phyloP scores from a whole-genome alignment of 371 early-diverging fungal genomes.

The Thermomucor indicae-seudaticae region DNA sequence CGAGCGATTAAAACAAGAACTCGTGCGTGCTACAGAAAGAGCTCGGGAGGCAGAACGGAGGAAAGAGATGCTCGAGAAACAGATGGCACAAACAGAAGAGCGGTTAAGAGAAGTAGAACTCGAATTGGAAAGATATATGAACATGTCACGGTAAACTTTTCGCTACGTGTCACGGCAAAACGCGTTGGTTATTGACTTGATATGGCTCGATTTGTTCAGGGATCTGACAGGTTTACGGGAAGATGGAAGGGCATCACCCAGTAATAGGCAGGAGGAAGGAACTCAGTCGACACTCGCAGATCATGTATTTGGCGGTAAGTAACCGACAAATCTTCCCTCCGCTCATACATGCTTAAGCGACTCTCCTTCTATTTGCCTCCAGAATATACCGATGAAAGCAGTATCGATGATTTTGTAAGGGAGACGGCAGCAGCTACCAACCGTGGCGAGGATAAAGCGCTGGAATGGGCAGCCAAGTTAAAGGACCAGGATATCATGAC shows the following conservation, averaged over 20 bases:
- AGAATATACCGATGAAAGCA: constrained; percentile 59
- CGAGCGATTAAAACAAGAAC: constrained; percentile 25
- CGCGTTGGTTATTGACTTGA: too few relatives aligned
- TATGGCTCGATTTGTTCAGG: too few relatives aligned
- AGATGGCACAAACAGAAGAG: constrained; percentile 25
- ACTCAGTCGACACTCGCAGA: too few relatives aligned
- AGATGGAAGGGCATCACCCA: not conserved
- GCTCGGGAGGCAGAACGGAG: constrained; percentile 26
- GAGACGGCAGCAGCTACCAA: constrained; percentile 66
- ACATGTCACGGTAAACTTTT: too few relatives aligned
- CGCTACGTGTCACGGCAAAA: too few relatives aligned
- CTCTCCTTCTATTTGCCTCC: too few relatives aligned
- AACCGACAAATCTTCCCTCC: not conserved
- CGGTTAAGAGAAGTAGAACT: constrained; percentile 25
- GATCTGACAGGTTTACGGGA: too few relatives aligned
- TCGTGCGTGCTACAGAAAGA: constrained; percentile 23
- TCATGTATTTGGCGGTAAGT: not conserved
- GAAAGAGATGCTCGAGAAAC: constrained; percentile 24
- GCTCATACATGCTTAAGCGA: not conserved
- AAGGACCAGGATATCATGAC: constrained; percentile 78
- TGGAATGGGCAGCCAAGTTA: constrained; percentile 69
- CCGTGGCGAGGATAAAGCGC: constrained; percentile 67
- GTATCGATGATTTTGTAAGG: constrained; percentile 65
- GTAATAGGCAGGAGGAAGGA: not conserved
- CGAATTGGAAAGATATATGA: constrained; percentile 8